These are phyloP conservation scores for Corynascus novoguineensis DNA, from an alignment of 495 filamentous ascomycete genomes.

Conservation along the genomic window DNA sequence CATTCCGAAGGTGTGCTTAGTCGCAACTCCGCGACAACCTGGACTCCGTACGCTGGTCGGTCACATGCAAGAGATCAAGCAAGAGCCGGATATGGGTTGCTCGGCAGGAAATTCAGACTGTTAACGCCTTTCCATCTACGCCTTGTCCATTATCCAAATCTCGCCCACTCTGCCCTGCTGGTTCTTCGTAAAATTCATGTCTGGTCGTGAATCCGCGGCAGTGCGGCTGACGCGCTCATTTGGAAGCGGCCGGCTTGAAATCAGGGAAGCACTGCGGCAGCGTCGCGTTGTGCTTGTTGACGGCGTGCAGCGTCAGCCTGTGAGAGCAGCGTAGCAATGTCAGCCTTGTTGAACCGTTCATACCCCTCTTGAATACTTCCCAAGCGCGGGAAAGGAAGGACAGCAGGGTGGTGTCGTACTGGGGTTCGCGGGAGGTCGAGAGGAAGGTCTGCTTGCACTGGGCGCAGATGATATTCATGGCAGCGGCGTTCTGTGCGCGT, in stretches of 20 bases:
- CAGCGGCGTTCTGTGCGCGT: conserved; percentile 41
- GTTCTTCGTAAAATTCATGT: conserved; percentile 9
- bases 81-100: not conserved
- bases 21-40: not conserved
- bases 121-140: conserved; percentile 11
- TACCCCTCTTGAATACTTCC: not conserved
- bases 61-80: not conserved
- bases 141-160: not conserved
- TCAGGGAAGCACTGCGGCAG: conserved; percentile 50
- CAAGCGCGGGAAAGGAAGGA: not conserved
- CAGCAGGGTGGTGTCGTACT: not conserved
- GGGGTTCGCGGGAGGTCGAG: conserved; percentile 45
- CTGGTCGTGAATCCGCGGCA: conserved; percentile 4
- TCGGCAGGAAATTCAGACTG: not conserved
- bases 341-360: not conserved
- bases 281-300: conserved; percentile 52
- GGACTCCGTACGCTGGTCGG: not conserved
- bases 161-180: not conserved
- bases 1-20: too few relatives aligned
- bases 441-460: conserved; percentile 54
- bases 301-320: conserved; percentile 48
- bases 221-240: conserved; percentile 7
- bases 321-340: not conserved
- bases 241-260: conserved; percentile 25
- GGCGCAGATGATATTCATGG: conserved; percentile 52